Base-by-base conservation (phyloP, 2,329 filamentous ascomycete species). In the Chaetomium globosum region DNA sequence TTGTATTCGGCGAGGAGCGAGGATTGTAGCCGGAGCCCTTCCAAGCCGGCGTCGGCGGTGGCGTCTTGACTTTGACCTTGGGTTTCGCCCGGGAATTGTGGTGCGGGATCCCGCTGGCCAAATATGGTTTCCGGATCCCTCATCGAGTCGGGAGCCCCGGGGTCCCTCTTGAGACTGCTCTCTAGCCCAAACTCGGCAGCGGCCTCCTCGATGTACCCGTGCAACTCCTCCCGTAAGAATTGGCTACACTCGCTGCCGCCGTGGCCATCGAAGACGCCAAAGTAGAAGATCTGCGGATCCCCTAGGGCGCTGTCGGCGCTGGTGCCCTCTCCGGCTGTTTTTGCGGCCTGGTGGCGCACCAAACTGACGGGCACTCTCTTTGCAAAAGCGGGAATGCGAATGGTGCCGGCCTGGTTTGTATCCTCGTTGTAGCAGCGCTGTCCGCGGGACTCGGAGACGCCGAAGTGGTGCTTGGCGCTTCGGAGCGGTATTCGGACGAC, bases 261-360 rank as follows among this genome's bases (percentile, higher is more conserved):
- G 79, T 99, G 95, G 2, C 95, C 95, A 77, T 99, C 95, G 74
- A 98, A 99, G 1, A 98, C 88, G 1, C 87, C 93, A 82, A 97
- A 99, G 77, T 98, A 99, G 77, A 99, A 99, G 39, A 98, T 89
- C 75, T 98, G 94, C 1, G 94, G 94, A 74, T 98, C 94, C 2
- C 94, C 94, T 68, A 87, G 90, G 1, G 90, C 87, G 69, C 89
- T 90, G 65, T 91, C 90, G 6, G 92, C 91, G 10, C 83, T 86
- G 28, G 85, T 91, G 58, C 85, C 87, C 77, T 87, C 87, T 67
- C 81, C 85, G 28, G 79, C 76, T 49, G 78, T 81, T 69, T 81
- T 82, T 57, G 77, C 79, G 60, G 83, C 79, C 55, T 77, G 75
- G 65, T 72, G 79, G 55, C 80, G 75, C 30, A 80, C 78, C 52